Conservation (phyloP, 305 asterid genomes). For the Rubia tinctorum region DNA sequence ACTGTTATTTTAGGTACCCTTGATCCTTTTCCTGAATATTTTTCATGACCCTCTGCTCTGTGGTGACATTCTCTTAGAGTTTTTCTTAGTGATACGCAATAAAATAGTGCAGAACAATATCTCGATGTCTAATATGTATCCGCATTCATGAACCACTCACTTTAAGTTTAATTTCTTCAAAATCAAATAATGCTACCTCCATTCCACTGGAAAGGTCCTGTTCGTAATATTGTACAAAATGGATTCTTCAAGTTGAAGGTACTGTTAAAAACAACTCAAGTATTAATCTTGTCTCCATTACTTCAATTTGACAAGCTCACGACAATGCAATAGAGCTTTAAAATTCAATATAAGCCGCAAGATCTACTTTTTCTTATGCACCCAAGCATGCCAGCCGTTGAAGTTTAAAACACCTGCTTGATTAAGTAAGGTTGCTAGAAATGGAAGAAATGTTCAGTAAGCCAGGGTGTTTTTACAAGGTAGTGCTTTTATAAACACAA, state of each 20-base stretch:
- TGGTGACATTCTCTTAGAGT: neutral
- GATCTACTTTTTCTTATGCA: neutral
- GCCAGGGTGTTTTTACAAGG: neutral
- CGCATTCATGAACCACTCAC: neutral
- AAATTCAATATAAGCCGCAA: neutral
- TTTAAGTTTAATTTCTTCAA: neutral
- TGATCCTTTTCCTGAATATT: neutral
- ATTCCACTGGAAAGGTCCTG: neutral
- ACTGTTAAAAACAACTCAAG: neutral
- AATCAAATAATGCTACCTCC: neutral
- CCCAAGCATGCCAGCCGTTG: neutral
- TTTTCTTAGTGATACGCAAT: neutral
- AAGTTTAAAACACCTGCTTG: neutral
- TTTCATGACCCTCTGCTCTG: neutral
- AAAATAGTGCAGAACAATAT: neutral
- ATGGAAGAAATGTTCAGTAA: neutral
- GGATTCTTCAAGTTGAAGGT: neutral
- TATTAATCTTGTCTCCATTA: neutral
- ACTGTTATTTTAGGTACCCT: conserved; percentile 68
- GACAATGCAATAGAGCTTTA: neutral
- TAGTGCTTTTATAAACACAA: neutral
- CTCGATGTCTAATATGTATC: neutral
- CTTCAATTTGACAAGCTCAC: neutral
- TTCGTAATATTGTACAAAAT: neutral
- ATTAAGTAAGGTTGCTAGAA: neutral